Percentiles rank a stretch among this genome's conserved stretches.
Conservation (phyloP, 2,329 filamentous ascomycete genomes). For the Teratosphaeria destructans region DNA sequence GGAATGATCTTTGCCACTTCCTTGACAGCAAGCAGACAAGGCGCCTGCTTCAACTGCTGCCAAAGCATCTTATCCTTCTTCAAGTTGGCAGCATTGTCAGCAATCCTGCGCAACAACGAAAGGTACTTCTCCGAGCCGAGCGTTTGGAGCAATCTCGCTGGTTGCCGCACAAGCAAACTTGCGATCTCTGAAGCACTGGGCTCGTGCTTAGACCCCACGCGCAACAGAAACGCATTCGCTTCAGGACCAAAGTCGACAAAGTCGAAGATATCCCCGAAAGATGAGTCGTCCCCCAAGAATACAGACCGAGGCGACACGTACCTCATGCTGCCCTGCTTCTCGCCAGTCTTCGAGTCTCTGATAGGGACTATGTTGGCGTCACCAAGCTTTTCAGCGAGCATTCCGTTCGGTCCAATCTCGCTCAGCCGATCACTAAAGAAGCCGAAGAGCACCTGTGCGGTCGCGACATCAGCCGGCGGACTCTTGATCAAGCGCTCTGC, state of each 20-base stretch:
- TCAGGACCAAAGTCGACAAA: slow-evolving; percentile 89
- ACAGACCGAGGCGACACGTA: slow-evolving; percentile 61
- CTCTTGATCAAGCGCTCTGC: slow-evolving; percentile 60
- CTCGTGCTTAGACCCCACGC: slow-evolving; percentile 82
- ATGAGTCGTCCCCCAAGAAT: slow-evolving; percentile 63
- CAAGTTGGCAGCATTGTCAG: slow-evolving; percentile 58
- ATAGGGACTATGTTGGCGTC: slow-evolving; percentile 65
- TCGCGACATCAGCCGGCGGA: slow-evolving; percentile 56
- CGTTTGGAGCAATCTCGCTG: slow-evolving; percentile 67
- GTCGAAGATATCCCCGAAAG: slow-evolving; percentile 87
- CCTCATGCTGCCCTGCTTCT: slow-evolving; percentile 28
- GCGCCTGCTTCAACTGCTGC: slow-evolving; percentile 60
- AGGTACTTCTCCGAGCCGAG: slow-evolving; percentile 84
- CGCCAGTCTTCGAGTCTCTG: slow-evolving; percentile 5
- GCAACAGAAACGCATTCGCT: slow-evolving; percentile 79
- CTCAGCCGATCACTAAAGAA: slow-evolving; percentile 72
- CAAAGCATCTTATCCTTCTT: slow-evolving; percentile 73
- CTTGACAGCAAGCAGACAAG: slow-evolving; percentile 74
- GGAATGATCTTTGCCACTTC: slow-evolving; percentile 51
- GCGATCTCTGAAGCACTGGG: slow-evolving; percentile 82
- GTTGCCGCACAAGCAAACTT: slow-evolving; percentile 70
- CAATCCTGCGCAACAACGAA: slow-evolving; percentile 67
- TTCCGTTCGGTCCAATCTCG: slow-evolving; percentile 53
- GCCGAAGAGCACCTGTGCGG: slow-evolving; percentile 63
- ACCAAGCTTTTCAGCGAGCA: slow-evolving; percentile 50